Conservation (phyloP, 495 filamentous ascomycete genomes). For the Cairneyella variabilis region DNA sequence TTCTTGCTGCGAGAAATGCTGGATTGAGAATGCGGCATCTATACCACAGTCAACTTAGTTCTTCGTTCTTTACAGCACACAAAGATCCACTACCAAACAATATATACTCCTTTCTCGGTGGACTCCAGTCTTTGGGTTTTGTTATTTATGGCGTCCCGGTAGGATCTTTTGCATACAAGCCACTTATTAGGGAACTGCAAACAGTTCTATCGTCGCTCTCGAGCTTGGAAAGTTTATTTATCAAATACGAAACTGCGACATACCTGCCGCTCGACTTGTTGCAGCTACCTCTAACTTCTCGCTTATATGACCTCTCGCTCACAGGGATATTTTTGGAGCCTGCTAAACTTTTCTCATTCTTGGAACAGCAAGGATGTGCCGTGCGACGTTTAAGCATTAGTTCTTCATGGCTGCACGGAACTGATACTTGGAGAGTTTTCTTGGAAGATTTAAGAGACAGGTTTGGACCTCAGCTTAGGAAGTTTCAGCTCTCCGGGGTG, state of each 20-base stretch:
- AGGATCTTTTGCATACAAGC: background rate
- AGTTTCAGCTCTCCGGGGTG: slow-evolving; percentile 6
- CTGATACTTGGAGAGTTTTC: background rate
- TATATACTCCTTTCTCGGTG: background rate
- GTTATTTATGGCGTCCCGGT: background rate
- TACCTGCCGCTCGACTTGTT: background rate
- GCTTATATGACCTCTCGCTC: slow-evolving; percentile 1
- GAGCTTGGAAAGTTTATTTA: background rate
- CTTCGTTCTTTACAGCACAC: background rate
- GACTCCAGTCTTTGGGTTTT: slow-evolving; percentile 5
- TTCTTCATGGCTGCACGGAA: background rate
- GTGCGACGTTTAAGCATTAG: slow-evolving; percentile 3
- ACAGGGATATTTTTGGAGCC: background rate
- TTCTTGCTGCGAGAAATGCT: slow-evolving; percentile 8
- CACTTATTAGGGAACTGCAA: background rate
- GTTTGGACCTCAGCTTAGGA: slow-evolving; percentile 7
- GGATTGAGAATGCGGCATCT: slow-evolving; percentile 13
- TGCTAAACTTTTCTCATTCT: slow-evolving; percentile 5
- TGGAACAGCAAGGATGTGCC: background rate
- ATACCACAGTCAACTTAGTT: background rate
- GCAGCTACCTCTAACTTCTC: background rate
- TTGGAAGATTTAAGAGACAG: background rate
- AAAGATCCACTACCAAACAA: background rate
- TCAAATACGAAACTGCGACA: background rate
- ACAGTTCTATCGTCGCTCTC: background rate